Base-by-base conservation (phyloP, 1,284 basidiomycete species). In the Ustilago vetiveriae region DNA sequence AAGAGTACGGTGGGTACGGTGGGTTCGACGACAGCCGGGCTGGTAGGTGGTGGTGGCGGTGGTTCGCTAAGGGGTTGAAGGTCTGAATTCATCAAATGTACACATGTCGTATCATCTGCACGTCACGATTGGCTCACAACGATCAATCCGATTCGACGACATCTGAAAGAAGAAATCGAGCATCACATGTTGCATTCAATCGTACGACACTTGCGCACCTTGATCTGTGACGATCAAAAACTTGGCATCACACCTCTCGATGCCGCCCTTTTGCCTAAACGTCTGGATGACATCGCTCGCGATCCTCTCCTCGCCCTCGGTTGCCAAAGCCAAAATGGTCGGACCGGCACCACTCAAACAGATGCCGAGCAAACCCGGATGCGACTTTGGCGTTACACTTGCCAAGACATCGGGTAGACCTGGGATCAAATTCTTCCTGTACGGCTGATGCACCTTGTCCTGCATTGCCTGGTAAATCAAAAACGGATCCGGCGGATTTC, bases 381-480 rank as follows among this genome's bases (percentile, higher is more conserved):
- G 94, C 0, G 90, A 89, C 14, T 86, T 78, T 6, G 94, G 94
- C 0, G 93, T 96, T 52, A 98, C 90, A 16, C 87, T 86, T 24
- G 90, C 90, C 13, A 95, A 92, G 21, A 82, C 75, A 9, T 68
- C 57, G 11, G 74, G 69, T 17, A 82, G 86, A 27, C 95, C 96
- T 37, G 96, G 96, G 60, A 99, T 97, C 51, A 98, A 85, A 36
- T 86, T 83, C 83, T 91, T 92, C 30, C 96, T 88, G 83, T 98
- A 98, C 0, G 96, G 96, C 82, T 99, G 96, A 83, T 98, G 96
- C 13, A 99, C 88, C 43, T 91, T 88, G 84, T 99, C 96, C 82
- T 98, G 97, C 96, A 98, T 98, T 0, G 95, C 96, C 83, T 98
- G 94, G 84, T 95, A 98, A 72, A 98, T 98, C 23, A 99, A 88